phyloP scores from a whole-genome alignment of 345 rosid species.

The Camelina hispida region DNA sequence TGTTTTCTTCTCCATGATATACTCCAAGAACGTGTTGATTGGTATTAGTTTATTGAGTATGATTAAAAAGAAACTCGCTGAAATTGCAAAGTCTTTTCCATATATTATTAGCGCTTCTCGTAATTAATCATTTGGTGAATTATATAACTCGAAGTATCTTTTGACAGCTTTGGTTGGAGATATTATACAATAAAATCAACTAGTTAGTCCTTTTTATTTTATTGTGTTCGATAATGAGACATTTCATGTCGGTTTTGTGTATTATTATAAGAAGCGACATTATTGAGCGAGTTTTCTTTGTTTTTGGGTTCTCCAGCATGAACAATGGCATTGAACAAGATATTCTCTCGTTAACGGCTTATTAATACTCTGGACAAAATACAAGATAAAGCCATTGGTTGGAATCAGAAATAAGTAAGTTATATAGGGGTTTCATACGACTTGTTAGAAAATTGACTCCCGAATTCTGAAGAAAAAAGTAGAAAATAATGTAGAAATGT shows the following conservation, averaged over 20 bases:
- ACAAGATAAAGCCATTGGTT: neutral
- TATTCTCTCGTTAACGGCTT: conserved; percentile 13
- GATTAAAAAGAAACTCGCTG: conserved; percentile 33
- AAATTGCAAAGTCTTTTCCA: conserved; percentile 37
- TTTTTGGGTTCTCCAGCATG: conserved; percentile 29
- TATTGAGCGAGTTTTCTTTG: neutral
- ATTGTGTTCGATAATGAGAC: conserved; percentile 39
- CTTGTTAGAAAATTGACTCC: neutral
- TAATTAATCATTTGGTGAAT: conserved; percentile 37
- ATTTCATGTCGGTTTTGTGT: conserved; percentile 38
- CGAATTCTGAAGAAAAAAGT: neutral
- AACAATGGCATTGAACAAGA: conserved; percentile 25
- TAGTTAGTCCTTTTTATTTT: conserved; percentile 32
- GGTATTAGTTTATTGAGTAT: conserved; percentile 37
- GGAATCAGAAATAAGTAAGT: neutral
- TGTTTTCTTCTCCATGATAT: conserved; percentile 42
- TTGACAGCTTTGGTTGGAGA: conserved; percentile 43
- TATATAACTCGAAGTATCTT: conserved; percentile 39
- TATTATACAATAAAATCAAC: conserved; percentile 36
- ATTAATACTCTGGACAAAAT: neutral
- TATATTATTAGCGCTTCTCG: conserved; percentile 30
- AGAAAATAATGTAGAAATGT: neutral
- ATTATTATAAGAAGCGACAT: conserved; percentile 7
- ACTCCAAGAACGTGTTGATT: conserved; percentile 40
- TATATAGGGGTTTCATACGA: too few relatives aligned